Percentiles rank a stretch among this genome's conserved stretches.
Conservation (phyloP, 2,329 filamentous ascomycete species). For the Lachnellula suecica region DNA sequence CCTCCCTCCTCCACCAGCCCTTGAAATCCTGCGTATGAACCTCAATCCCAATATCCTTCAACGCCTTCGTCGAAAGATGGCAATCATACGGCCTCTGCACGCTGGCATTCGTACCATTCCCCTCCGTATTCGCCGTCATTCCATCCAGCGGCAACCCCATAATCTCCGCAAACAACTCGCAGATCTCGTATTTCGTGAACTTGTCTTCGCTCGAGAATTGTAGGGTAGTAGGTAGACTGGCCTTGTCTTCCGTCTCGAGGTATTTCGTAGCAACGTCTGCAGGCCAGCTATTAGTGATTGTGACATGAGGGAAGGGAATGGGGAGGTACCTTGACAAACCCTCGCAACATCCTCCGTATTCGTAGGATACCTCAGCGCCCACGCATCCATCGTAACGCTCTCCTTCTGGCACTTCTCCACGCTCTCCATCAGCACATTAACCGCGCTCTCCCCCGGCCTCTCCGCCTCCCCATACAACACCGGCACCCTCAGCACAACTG, state of each 20-base stretch:
- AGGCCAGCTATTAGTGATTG: neutral
- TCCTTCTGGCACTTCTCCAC: slow-evolving; percentile 72
- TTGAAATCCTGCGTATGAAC: slow-evolving; percentile 73
- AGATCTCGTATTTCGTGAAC: slow-evolving; percentile 90
- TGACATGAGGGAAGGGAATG: slow-evolving; percentile 2
- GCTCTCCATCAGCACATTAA: slow-evolving; percentile 77
- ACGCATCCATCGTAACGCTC: slow-evolving; percentile 79
- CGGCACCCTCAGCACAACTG: slow-evolving; percentile 75
- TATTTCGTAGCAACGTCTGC: slow-evolving; percentile 72
- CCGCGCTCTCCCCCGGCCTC: slow-evolving; percentile 71
- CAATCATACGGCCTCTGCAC: slow-evolving; percentile 86
- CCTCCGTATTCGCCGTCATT: slow-evolving; percentile 68
- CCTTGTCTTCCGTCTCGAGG: slow-evolving; percentile 46
- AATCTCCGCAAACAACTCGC: slow-evolving; percentile 73
- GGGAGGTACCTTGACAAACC: slow-evolving; percentile 63
- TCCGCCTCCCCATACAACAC: slow-evolving; percentile 81
- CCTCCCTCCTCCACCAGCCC: slow-evolving; percentile 75
- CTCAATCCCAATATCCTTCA: slow-evolving; percentile 73
- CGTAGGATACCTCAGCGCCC: slow-evolving; percentile 80
- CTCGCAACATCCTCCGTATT: slow-evolving; percentile 85
- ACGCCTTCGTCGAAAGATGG: slow-evolving; percentile 74
- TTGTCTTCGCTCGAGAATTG: slow-evolving; percentile 87
- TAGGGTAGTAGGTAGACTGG: slow-evolving; percentile 64
- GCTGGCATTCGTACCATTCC: slow-evolving; percentile 67
- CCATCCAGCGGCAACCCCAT: slow-evolving; percentile 70